Percentiles rank a stretch among this genome's conserved stretches.
Evolutionary conservation across 164 flowering plant species (phyloP).

Genomic region (Litsea cubeba): DNA sequence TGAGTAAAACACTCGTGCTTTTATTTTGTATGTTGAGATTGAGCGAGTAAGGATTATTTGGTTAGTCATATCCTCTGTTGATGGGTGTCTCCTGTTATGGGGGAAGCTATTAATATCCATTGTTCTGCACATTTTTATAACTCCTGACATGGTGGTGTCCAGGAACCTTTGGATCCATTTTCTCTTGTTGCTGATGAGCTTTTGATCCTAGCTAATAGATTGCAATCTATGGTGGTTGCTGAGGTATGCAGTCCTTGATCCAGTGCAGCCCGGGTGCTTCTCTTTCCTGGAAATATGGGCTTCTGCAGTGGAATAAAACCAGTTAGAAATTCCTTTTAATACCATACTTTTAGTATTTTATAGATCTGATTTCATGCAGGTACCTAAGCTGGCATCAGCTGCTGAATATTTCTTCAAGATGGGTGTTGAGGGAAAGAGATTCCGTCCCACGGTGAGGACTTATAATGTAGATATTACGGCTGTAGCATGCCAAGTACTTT

Average conservation of each 20-base stretch:
- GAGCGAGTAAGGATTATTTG: background rate
- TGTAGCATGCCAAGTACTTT: no score
- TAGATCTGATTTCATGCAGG: constrained; percentile 36
- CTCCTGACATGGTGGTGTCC: constrained; percentile 8
- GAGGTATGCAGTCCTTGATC: constrained; percentile 48
- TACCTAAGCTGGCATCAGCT: constrained; percentile 94
- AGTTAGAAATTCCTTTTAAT: background rate
- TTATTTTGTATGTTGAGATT: background rate
- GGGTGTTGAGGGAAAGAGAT: constrained; percentile 97
- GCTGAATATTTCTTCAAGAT: constrained; percentile 93
- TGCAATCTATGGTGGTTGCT: constrained; percentile 80
- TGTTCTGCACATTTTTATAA: background rate
- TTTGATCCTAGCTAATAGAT: constrained; percentile 58
- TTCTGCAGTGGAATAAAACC: background rate
- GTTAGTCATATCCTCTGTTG: no score
- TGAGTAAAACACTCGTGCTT: background rate
- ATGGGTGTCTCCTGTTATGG: background rate
- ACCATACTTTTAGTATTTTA: background rate
- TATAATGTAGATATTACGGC: background rate
- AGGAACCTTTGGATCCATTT: constrained; percentile 87
- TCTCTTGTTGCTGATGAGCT: constrained; percentile 96
- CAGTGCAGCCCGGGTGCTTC: background rate
- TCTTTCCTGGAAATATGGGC: background rate
- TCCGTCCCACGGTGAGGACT: constrained; percentile 77
- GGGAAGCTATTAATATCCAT: background rate